Evolutionary conservation across 2,329 filamentous ascomycete genomes (phyloP), one percentile per base, ranked within the genome.

Genomic region (Alternaria arbusti): DNA sequence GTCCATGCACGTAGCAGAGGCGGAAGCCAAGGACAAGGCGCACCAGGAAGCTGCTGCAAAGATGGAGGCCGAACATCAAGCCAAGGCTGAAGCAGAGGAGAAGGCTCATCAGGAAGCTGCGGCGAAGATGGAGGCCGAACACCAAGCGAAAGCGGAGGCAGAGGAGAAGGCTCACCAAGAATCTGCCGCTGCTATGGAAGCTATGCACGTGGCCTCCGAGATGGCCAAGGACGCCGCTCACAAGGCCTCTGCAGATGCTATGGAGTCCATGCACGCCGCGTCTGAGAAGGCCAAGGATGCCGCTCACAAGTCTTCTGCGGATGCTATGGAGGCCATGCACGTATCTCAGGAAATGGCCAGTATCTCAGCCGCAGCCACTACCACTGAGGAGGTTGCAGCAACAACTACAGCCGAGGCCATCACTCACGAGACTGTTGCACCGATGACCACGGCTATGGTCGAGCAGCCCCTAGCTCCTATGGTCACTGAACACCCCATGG

Each of bases 1-100:
- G 9, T 45, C 57, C 2, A 63, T 67, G 58, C 71, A 74, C 54
- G 52, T 61, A 22, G 70, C 70, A 6, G 66, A 72, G 49, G 68
- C 70, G 1, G 63, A 72, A 32, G 71, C 67, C 7, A 59, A 68
- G 25, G 65, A 65, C 1, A 66, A 71, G 36, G 69, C 65, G 15
- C 63, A 68, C 11, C 68, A 70, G 46, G 63, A 69, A 20, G 65
- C 68, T 11, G 68, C 65, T 9, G 59, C 55, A 0, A 66, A 67
- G 28, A 67, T 67, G 64, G 68, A 70, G 54, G 57, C 51, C 4
- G 56, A 61, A 32, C 68, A 70, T 47, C 45, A 63, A 5, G 69
- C 69, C 8, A 70, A 73, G 32, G 64, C 64, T 5, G 61, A 71
- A 47, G 70, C 65, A 9, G 63, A 66, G 23, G 63, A 55, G 13